A percentile compares a stretch with the other conserved stretches of the same genome.
phyloP scores from a whole-genome alignment of 345 rosid genomes.

The Clarkia xantiana region DNA sequence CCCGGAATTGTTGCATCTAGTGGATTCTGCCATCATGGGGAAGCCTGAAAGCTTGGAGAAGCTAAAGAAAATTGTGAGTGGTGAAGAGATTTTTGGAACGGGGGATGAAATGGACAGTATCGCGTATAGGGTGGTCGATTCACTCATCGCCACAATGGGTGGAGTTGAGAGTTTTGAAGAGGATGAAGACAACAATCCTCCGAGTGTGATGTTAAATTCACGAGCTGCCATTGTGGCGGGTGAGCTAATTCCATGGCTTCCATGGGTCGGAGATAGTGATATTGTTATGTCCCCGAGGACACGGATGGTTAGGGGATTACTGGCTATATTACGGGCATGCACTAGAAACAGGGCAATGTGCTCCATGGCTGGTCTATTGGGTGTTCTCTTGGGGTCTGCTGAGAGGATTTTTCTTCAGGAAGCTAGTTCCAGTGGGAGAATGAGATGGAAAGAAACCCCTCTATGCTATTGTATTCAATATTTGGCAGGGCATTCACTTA shows the following conservation, averaged over 20 bases:
- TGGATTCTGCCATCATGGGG: constrained; percentile 99
- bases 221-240: constrained; percentile 95
- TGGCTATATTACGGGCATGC: constrained; percentile 83
- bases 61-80: constrained; percentile 75
- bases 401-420: constrained; percentile 64
- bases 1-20: constrained; percentile 92
- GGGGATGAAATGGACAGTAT: constrained; percentile 73
- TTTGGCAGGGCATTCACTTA: constrained; percentile 82
- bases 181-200: constrained; percentile 88
- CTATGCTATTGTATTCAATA: constrained; percentile 75
- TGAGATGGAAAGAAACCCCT: constrained; percentile 65
- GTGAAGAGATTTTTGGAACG: constrained; percentile 55
- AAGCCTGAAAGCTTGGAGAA: constrained; percentile 81
- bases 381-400: constrained; percentile 75
- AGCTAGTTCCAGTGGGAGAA: constrained; percentile 24
- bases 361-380: constrained; percentile 77
- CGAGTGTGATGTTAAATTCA: constrained; percentile 96
- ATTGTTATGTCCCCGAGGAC: constrained; percentile 82
- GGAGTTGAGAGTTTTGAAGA: constrained; percentile 98
- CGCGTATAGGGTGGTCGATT: constrained; percentile 82
- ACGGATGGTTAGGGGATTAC: constrained; percentile 85
- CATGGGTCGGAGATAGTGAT: constrained; percentile 54
- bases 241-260: constrained; percentile 87
- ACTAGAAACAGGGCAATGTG: constrained; percentile 99
- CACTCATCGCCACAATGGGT: constrained; percentile 98